Evolutionary conservation across 805 yeast species (phyloP), one percentile per base, ranked within the genome.

Genomic region (Saturnispora sanitii): DNA sequence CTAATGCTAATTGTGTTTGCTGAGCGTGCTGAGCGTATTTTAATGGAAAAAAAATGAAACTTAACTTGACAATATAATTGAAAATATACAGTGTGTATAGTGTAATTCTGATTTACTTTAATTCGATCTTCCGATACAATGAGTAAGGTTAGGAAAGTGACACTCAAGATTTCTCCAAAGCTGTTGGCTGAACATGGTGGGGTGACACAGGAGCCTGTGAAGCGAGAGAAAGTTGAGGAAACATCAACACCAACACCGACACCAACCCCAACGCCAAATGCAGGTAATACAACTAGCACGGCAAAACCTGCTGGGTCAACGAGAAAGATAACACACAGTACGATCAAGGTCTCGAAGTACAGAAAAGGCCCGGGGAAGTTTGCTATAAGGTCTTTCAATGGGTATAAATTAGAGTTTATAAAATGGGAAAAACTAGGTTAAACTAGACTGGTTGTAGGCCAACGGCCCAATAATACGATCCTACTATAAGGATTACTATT

Each of bases 381-480:
- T 12, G 50, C 57, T 15, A 45, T 33, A 6, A 48, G 50, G 6
- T 37, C 35, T 9, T 18, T 39, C 35, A 21, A 38, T 38, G 30
- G 37, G 35, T 30, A 42, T 35, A 17, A 28, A 17, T 15, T 39
- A 13, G 16, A 19, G 11, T 29, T 39, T 9, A 39, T 27, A 18
- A 39, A 30, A 15, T 34, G 42, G 38, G 12, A 12, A 21, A n/a
- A n/a, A n/a, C n/a, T n/a, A n/a, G n/a, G n/a, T n/a, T n/a, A n/a
- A n/a, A 3, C 12, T 18, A 38, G 23, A 31, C 36, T 20, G 30
- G 35, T 16, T 11, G 12, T 11, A 38, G n/a, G 5, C 81, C 82
- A 4, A 57, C 48, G 0, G 77, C 60, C 95, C 95, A 86, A 33
- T 70, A 66, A 52, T 76, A 83, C 3, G 82, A 63, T 0, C 95